Evolutionary conservation across 2,329 filamentous ascomycete genomes (phyloP).

Genomic region (Eutypella sp.): DNA sequence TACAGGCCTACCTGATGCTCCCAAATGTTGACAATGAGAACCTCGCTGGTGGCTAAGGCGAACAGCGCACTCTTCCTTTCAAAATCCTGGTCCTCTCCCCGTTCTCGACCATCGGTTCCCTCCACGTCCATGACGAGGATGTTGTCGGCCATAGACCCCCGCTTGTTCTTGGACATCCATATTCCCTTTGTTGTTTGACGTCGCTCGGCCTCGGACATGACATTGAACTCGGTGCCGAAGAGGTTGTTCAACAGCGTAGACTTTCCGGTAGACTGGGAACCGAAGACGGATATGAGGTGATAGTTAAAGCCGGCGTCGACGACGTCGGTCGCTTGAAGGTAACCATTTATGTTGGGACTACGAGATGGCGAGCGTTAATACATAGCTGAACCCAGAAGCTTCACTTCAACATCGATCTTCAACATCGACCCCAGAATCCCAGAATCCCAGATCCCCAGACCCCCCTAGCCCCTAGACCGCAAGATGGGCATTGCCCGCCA

Average conservation of each 20-base stretch:
- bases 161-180: conserved; percentile 98
- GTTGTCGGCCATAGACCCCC: conserved; percentile 81
- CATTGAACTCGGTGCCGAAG: conserved; percentile 92
- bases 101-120: conserved; percentile 91
- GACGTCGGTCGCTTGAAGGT: conserved; percentile 74
- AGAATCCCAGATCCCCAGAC: too few relatives aligned
- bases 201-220: conserved; percentile 93
- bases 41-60: conserved; percentile 93
- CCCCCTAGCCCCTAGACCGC: too few relatives aligned
- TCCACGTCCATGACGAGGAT: conserved; percentile 99
- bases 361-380: conserved; percentile 9
- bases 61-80: conserved; percentile 97
- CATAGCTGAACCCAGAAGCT: conserved; percentile 2
- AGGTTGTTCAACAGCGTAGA: conserved; percentile 94
- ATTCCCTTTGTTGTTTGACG: conserved; percentile 98
- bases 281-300: conserved; percentile 97
- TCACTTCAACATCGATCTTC: too few relatives aligned
- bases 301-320: conserved; percentile 96
- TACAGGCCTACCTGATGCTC: conserved; percentile 98
- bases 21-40: conserved; percentile 98
- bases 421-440: too few relatives aligned
- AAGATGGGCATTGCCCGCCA: too few relatives aligned
- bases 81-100: conserved; percentile 97
- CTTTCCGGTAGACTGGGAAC: conserved; percentile 97
- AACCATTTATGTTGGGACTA: conserved; percentile 73